A percentile compares a stretch with the other conserved stretches of the same genome.
Evolutionary conservation across 208 protist species (phyloP).

Genomic region (Phytomonas sp.): DNA sequence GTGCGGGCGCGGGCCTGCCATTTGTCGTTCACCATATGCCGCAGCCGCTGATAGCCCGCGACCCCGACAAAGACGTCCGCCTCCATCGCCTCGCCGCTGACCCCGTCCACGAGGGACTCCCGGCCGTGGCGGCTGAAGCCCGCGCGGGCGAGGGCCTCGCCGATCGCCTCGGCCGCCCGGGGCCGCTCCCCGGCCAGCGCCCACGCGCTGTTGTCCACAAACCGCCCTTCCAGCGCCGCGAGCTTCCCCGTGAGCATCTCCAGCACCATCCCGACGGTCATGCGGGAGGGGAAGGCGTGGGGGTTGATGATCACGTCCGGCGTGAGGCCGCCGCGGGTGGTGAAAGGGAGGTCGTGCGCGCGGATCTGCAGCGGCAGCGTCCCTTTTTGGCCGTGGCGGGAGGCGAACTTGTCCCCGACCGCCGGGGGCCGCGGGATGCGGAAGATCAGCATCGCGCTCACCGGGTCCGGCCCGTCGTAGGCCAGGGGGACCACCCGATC

Average conservation of each 20-base stretch:
- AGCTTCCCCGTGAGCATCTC: slow-evolving; percentile 97
- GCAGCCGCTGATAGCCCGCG: slow-evolving; percentile 99
- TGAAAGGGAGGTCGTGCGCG: slow-evolving; percentile 92
- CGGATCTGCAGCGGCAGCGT: slow-evolving; percentile 94
- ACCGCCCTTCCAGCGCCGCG: slow-evolving; percentile 91
- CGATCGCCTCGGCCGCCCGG: slow-evolving; percentile 87
- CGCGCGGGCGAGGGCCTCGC: slow-evolving; percentile 90
- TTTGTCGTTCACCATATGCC: slow-evolving; percentile 99
- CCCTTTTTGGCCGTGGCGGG: slow-evolving; percentile 99
- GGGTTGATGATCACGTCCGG: slow-evolving; percentile 99
- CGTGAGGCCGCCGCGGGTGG: slow-evolving; percentile 90
- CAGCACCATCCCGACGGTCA: slow-evolving; percentile 99
- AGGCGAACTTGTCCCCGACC: slow-evolving; percentile 99
- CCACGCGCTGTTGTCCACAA: slow-evolving; percentile 95
- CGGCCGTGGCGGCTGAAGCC: slow-evolving; percentile 98
- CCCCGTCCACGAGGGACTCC: slow-evolving; percentile 93
- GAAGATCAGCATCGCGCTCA: slow-evolving; percentile 65
- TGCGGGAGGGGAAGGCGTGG: slow-evolving; percentile 99
- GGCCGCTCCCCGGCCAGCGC: slow-evolving; percentile 51
- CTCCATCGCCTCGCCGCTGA: slow-evolving; percentile 93
- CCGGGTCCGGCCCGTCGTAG: slow-evolving; percentile 77
- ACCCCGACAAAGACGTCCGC: slow-evolving; percentile 98
- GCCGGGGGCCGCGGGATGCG: slow-evolving; percentile 94
- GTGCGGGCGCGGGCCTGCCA: slow-evolving; percentile 95
- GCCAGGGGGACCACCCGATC: slow-evolving; percentile 84